A percentile compares a stretch with the other conserved stretches of the same genome.
phyloP scores from a whole-genome alignment of 2,329 filamentous ascomycete genomes.

The Cercospora sp. region DNA sequence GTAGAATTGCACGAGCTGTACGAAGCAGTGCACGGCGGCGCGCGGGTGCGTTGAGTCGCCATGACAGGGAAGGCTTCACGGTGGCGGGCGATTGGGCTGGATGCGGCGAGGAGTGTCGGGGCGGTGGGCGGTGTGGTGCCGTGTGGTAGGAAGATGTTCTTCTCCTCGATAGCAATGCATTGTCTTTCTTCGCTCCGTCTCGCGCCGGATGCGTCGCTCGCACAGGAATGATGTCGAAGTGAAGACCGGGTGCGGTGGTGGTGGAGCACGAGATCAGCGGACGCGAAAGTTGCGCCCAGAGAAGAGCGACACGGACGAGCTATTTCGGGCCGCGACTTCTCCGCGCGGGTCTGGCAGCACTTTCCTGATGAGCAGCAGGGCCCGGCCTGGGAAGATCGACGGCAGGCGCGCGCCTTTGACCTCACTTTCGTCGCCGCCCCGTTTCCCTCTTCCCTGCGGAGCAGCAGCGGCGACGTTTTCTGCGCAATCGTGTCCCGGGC shows the following conservation, averaged over 20 bases:
- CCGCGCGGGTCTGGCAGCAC: neutral
- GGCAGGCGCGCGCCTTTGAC: neutral
- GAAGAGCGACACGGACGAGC: neutral
- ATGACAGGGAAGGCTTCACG: neutral
- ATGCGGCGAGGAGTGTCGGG: neutral
- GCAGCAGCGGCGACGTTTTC: neutral
- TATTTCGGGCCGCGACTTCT: constrained; percentile 5
- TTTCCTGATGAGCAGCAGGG: neutral
- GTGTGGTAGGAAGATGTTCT: neutral
- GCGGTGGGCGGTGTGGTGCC: neutral
- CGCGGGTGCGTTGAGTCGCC: neutral
- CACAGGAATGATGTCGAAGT: neutral
- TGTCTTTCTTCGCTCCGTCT: neutral
- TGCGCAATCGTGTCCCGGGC: neutral
- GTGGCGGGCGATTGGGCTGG: neutral
- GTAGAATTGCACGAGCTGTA: constrained; percentile 31
- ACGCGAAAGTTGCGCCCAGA: neutral
- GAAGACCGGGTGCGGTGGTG: neutral
- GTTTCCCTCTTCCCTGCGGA: neutral
- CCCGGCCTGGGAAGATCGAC: constrained; percentile 4
- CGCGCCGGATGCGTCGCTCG: neutral
- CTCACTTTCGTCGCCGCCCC: neutral
- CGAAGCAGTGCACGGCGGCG: neutral
- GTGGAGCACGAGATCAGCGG: neutral
- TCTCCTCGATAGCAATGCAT: neutral